Conservation (phyloP, 495 filamentous ascomycete genomes). For the Aspergillus campestris region DNA sequence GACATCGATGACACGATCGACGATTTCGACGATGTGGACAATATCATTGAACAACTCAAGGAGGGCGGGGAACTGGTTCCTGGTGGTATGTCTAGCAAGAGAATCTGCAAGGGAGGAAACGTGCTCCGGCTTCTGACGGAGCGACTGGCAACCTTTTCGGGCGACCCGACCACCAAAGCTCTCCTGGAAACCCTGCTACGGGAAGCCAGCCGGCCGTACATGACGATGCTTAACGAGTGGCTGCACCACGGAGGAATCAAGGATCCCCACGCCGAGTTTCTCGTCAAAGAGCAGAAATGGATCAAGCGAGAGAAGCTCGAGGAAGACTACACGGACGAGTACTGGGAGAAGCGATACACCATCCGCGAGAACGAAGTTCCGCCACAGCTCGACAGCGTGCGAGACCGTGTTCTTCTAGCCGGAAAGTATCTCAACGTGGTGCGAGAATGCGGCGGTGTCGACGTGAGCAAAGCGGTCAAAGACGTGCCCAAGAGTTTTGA, state of each 20-base stretch:
- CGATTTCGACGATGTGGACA: slow-evolving; percentile 75
- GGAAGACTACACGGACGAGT: slow-evolving; percentile 96
- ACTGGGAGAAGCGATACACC: slow-evolving; percentile 97
- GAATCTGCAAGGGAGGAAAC: slow-evolving; percentile 88
- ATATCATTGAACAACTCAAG: slow-evolving; percentile 72
- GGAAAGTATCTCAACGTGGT: slow-evolving; percentile 98
- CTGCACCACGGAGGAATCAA: slow-evolving; percentile 90
- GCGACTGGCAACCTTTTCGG: slow-evolving; percentile 77
- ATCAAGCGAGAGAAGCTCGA: slow-evolving; percentile 86
- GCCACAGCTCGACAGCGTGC: slow-evolving; percentile 84
- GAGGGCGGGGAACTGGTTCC: slow-evolving; percentile 70
- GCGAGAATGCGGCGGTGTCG: slow-evolving; percentile 90
- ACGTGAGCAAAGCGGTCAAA: slow-evolving; percentile 79
- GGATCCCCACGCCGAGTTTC: slow-evolving; percentile 88
- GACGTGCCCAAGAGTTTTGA: slow-evolving; percentile 90
- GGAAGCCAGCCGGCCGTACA: slow-evolving; percentile 89
- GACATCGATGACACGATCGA: slow-evolving; percentile 78
- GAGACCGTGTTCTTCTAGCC: slow-evolving; percentile 87
- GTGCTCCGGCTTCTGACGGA: slow-evolving; percentile 79
- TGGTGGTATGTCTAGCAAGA: slow-evolving; percentile 75
- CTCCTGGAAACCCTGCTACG: slow-evolving; percentile 72
- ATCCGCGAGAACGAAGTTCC: slow-evolving; percentile 86
- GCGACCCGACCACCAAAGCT: slow-evolving; percentile 77
- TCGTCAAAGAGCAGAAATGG: slow-evolving; percentile 92
- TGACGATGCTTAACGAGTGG: slow-evolving; percentile 99